Evolutionary conservation across 2,329 filamentous ascomycete genomes (phyloP), one percentile per base, ranked within the genome.

Genomic region (Penicillium oxalicum): DNA sequence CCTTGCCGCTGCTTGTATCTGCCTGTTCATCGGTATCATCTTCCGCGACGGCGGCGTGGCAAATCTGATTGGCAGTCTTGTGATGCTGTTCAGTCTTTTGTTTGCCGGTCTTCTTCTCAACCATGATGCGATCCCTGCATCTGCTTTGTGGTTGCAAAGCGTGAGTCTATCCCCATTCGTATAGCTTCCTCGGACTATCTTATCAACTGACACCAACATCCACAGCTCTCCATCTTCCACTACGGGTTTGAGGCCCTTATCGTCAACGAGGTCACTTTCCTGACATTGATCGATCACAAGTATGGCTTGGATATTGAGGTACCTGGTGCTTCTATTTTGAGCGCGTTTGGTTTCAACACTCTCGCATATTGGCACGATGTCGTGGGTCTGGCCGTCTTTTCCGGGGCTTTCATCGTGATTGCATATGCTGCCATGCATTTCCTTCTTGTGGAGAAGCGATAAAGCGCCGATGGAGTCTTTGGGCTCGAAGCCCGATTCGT

Each of bases 251-350:
- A 98, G 75, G 87, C 88, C 2, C 79, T 98, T 11, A 95, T 97
- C 54, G 93, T 98, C 60, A 98, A 97, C 64, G 93, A 98, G 73
- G 94, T 96, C 40, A 84, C 89, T 26, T 88, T 89, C 61, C 76
- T 98, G 38, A 91, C 87, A 0, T 79, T 98, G 26, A 82, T 94
- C 37, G 93, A 98, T 67, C 86, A 93, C 69, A 94, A 97, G 70
- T 96, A 95, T 56, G 93, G 93, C 5, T 80, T 98, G 4, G 90
- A 97, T 62, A 98, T 98, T 54, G 91, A 93, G 45, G 90, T 98
- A 0, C 93, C 93, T 0, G 93, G 93, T 32, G 90, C 91, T 0
- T 88, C 90, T 0, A 98, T 98, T 57, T 73, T 98, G 47, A 95
- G 88, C 69, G 89, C 87, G 0, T 98, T 98, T 68, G 93, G 93